A percentile compares a stretch with the other conserved stretches of the same genome.
Conservation (phyloP, 495 filamentous ascomycete genomes). For the Filosporella fistucella region DNA sequence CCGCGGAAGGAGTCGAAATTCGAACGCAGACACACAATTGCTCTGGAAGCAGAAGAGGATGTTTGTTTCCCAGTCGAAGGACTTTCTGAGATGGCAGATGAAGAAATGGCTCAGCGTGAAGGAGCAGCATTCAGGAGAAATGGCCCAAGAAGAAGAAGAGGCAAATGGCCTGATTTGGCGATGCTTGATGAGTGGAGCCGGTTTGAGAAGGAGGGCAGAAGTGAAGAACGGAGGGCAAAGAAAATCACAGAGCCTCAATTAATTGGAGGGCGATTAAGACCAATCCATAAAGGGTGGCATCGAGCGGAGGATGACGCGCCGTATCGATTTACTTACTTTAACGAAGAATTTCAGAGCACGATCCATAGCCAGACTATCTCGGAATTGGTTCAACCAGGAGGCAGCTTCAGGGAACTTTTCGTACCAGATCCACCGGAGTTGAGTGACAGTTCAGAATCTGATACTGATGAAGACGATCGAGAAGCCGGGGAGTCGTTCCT, state of each 20-base stretch:
- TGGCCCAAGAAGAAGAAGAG: constrained; percentile 48
- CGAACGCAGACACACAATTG: constrained; percentile 43
- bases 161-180: constrained; percentile 55
- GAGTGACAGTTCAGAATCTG: constrained; percentile 54
- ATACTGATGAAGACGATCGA: constrained; percentile 40
- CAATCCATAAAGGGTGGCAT: constrained; percentile 78
- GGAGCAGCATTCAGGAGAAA: constrained; percentile 23
- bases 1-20: constrained; percentile 26
- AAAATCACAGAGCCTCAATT: constrained; percentile 91
- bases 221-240: constrained; percentile 81
- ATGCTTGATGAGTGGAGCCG: constrained; percentile 87
- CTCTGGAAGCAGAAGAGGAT: constrained; percentile 67
- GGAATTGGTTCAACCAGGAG: constrained; percentile 79
- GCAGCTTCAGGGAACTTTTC: constrained; percentile 81
- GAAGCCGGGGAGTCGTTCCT: constrained; percentile 14
- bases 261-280: constrained; percentile 80
- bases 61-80: constrained; percentile 87
- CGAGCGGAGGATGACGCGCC: constrained; percentile 84
- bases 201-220: constrained; percentile 86
- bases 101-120: constrained; percentile 49
- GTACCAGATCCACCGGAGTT: constrained; percentile 48
- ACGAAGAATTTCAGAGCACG: constrained; percentile 89
- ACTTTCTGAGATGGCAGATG: constrained; percentile 73
- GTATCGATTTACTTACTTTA: constrained; percentile 97
- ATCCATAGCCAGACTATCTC: constrained; percentile 95